Evolutionary conservation across 2,329 filamentous ascomycete species (phyloP), one percentile per base, ranked within the genome.

Genomic region (Bretziella fagacearum): DNA sequence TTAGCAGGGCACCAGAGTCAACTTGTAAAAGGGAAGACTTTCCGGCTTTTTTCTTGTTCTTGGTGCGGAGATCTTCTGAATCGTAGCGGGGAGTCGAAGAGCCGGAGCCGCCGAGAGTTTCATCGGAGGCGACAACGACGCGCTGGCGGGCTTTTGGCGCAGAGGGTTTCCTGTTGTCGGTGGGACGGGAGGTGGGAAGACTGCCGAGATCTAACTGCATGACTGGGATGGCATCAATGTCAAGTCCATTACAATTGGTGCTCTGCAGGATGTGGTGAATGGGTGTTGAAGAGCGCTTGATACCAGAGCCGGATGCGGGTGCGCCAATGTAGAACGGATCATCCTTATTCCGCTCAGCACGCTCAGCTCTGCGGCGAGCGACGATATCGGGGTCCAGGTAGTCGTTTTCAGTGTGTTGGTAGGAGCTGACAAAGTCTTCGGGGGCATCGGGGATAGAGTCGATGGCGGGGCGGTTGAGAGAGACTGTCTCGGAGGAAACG

Each of bases 141-240:
- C 69, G 74, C 50, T 75, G 75, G 1, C 70, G 66, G 4, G 68
- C 62, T 53, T 69, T 67, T 17, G 65, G 60, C 29, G 60, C 57
- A n/a, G n/a, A n/a, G n/a, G n/a, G n/a, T 52, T 62, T 55, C 52
- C 61, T 53, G 50, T 58, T 50, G 11, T 57, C 49, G 42, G 51
- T 55, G 44, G 58, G 55, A 2, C 39, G 42, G 47, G 43, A 59
- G 46, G 41, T 54, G 49, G 44, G 44, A 6, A 70, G 59, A 51
- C 71, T 72, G 26, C 79, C 78, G 6, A 95, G 71, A 52, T 93
- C 79, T 40, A 98, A 70, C 58, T 93, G 79, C 77, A 98, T 91
- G 56, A 98, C 89, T 2, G 91, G 91, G 55, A 98, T 98, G 2
- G 84, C 76, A 61, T 98, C 91, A 36, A 98, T 80, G 58, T 98